These are phyloP conservation scores for Metrosideros polymorpha DNA, from an alignment of 441 rosid species.

Conservation along the genomic window DNA sequence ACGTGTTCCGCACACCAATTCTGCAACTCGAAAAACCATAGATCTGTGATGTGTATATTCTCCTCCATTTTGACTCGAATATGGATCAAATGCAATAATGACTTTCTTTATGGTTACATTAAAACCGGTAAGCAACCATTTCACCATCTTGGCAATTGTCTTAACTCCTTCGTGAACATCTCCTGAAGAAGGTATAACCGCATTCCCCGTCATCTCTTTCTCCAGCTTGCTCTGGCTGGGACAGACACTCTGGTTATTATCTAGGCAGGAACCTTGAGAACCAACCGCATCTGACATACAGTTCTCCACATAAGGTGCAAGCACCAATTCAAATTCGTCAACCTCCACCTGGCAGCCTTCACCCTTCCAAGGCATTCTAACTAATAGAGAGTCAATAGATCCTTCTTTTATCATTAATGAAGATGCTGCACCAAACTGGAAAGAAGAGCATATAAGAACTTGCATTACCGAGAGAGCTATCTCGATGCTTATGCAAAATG, in stretches of 20 bases:
- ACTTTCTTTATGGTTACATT: conserved; percentile 60
- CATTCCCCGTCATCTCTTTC: conserved; percentile 23
- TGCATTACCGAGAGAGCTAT: background rate
- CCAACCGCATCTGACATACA: conserved; percentile 17
- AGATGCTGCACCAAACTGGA: conserved; percentile 56
- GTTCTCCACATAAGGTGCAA: conserved; percentile 40
- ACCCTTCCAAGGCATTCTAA: conserved; percentile 82
- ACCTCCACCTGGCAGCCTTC: conserved; percentile 85
- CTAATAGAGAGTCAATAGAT: conserved; percentile 76
- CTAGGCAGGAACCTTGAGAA: conserved; percentile 20
- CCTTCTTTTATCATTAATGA: conserved; percentile 84
- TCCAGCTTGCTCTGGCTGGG: conserved; percentile 29
- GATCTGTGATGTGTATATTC: conserved; percentile 26
- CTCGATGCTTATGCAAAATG: background rate
- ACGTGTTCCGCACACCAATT: conserved; percentile 72
- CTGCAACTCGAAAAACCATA: conserved; percentile 68
- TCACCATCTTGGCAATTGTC: conserved; percentile 96
- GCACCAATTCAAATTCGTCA: conserved; percentile 85
- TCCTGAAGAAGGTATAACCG: conserved; percentile 28
- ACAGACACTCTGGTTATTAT: conserved; percentile 17
- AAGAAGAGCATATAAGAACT: background rate
- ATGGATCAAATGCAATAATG: conserved; percentile 83
- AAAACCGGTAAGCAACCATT: conserved; percentile 86
- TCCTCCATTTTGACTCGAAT: conserved; percentile 22
- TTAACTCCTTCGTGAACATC: conserved; percentile 99